Base-by-base conservation (phyloP, 306 rosid genomes). In the Cucurbita argyrosperma region DNA sequence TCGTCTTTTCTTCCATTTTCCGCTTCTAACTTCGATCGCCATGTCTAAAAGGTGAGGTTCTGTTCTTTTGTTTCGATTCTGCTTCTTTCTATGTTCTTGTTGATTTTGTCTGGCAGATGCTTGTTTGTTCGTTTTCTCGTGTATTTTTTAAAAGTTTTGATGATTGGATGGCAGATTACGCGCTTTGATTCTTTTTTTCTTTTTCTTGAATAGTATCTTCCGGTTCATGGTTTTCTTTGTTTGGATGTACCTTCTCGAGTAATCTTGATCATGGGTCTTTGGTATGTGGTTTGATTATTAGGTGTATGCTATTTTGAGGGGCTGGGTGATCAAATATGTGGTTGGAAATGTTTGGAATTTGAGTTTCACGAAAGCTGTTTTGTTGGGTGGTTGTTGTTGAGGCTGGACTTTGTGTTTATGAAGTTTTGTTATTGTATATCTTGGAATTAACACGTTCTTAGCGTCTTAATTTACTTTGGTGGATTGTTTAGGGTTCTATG, bases 401-500 rank as follows among this genome's bases (percentile, higher is more conserved):
- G 8, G 54, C 2, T 16, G 59, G 4, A 18, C 55, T 38, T 57
- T 50, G n/a, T 51, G 40, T 43, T 1, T 15, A 47, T 8, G 60
- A 38, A 77, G 56, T 15, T 77, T 77, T 8, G 46, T 50, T 38
- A 76, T 60, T 60, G n/a, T 39, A 55, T 45, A 56, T 40, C 35
- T 74, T 67, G 66, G 61, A 26, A 58, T 72, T 58, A 14, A 62
- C 56, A 15, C 26, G 62, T 35, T 79, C 59, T 64, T 61, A 57
- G 52, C 9, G 56, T 69, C 7, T 74, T 38, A 35, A 72, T 63
- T 68, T 49, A 50, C 43, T 72, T 12, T 63, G 68, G 64, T 79
- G 79, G 51, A 56, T 64, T 74, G 23, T 83, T 6, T 82, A 95
- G 99, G 96, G 84, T 89, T 76, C 90, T 88, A 47, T 95, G 99